These are phyloP conservation scores for Fusarium sp. DNA, from an alignment of 2,329 filamentous ascomycete genomes.

Conservation along the genomic window DNA sequence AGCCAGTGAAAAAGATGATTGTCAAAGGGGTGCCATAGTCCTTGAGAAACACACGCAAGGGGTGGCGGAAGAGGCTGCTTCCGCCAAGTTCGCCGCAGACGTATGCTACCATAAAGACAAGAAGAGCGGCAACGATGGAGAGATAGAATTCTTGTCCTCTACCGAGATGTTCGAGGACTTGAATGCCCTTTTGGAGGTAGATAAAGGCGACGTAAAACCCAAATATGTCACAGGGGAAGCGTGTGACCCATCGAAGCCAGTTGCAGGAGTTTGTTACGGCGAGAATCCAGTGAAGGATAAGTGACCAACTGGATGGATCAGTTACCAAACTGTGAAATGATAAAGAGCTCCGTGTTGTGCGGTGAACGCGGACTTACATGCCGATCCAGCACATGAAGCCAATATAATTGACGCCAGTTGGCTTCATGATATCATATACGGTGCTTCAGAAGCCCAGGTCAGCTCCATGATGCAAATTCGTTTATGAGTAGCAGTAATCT, in stretches of 20 bases:
- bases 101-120: conserved; percentile 82
- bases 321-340: neutral
- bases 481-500: conserved; percentile 22
- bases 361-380: conserved; percentile 58
- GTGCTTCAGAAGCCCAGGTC: conserved; percentile 59
- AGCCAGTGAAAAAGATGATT: conserved; percentile 88
- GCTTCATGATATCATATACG: conserved; percentile 85
- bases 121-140: conserved; percentile 76
- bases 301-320: conserved; percentile 69
- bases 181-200: conserved; percentile 89
- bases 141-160: conserved; percentile 75
- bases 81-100: conserved; percentile 75
- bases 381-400: conserved; percentile 94
- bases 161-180: conserved; percentile 82
- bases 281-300: conserved; percentile 84
- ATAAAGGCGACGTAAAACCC: conserved; percentile 94
- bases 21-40: conserved; percentile 88
- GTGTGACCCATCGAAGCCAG: conserved; percentile 85
- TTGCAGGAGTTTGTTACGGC: conserved; percentile 89
- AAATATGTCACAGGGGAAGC: conserved; percentile 93
- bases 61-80: conserved; percentile 76
- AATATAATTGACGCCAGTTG: conserved; percentile 81
- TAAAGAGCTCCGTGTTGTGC: neutral
- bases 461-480: neutral
- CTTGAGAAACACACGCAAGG: conserved; percentile 82